These are phyloP conservation scores for Ophiocordyceps camponoti-rufipedis DNA, from an alignment of 2,329 filamentous ascomycete species.

Conservation along the genomic window DNA sequence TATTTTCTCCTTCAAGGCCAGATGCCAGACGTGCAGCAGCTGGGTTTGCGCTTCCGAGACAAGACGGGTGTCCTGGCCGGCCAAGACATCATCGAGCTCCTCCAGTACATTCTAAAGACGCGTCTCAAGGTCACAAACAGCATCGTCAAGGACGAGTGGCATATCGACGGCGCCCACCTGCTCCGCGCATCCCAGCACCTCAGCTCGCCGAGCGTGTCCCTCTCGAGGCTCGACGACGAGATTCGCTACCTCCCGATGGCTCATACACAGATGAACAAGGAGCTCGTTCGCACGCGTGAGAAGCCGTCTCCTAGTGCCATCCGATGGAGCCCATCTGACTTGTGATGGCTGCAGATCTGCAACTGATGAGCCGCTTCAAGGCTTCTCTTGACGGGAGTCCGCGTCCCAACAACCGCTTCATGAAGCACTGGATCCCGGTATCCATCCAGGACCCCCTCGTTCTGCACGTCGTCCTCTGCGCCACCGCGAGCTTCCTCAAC, in stretches of 20 bases:
- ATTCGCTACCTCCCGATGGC: slow-evolving; percentile 21
- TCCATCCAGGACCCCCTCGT: slow-evolving; percentile 30
- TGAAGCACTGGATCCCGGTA: slow-evolving; percentile 27
- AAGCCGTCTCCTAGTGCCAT: neutral
- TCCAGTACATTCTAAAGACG: slow-evolving; percentile 12
- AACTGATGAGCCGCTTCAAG: slow-evolving; percentile 30
- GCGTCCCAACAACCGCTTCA: slow-evolving; percentile 23
- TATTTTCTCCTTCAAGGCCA: slow-evolving; percentile 3
- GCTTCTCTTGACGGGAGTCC: slow-evolving; percentile 29
- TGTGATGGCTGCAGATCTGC: slow-evolving; percentile 18
- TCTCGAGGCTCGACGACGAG: slow-evolving; percentile 15
- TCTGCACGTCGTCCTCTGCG: slow-evolving; percentile 28
- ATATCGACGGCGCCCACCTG: slow-evolving; percentile 9
- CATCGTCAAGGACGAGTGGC: slow-evolving; percentile 13
- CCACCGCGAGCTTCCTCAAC: slow-evolving; percentile 30
- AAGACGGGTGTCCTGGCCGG: slow-evolving; percentile 8
- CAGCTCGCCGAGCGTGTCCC: slow-evolving; percentile 5
- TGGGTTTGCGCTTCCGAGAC: slow-evolving; percentile 9
- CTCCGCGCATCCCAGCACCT: slow-evolving; percentile 7
- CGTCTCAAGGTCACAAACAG: slow-evolving; percentile 12
- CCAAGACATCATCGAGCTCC: slow-evolving; percentile 10
- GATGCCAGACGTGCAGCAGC: slow-evolving; percentile 5
- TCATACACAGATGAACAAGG: slow-evolving; percentile 23
- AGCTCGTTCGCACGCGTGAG: slow-evolving; percentile 29
- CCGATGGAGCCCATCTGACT: neutral